Evolutionary conservation across 106 monocot genomes (phyloP), one percentile per base, ranked within the genome.

Genomic region (Xerophyta viscosa): DNA sequence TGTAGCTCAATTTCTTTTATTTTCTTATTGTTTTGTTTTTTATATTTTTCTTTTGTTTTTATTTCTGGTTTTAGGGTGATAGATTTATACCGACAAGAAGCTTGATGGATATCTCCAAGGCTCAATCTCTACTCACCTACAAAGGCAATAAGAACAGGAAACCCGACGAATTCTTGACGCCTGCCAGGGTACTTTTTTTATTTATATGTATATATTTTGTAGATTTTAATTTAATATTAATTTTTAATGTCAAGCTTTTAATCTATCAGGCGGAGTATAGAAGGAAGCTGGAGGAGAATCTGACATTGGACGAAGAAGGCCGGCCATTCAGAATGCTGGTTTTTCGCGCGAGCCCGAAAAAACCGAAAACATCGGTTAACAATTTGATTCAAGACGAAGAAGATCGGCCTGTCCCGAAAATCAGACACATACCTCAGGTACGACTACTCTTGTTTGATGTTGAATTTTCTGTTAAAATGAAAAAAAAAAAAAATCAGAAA

Each of bases 81-180:
- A 27, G 77, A 13, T 77, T 77, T 54, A 77, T 77, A 48, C 77
- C 77, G 37, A 77, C 70, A 27, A 71, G 77, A 43, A 77, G 77
- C 31, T 50, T 77, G 17, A 77, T 77, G 77, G 58, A 77, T 45
- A 46, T 77, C 12, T 61, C 60, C 36, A 49, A 11, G 21, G 77
- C 77, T 11, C 65, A 48, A 18, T 66, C 57, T 12, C 22, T 41
- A 22, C 65, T 76, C 20, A 23, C 25, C 4, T 14, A 48, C 20
- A 37, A 47, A 48, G 26, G 29, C 12, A 17, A 27, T n/a, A 23
- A 21, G 28, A 57, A 63, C n/a, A n/a, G n/a, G 64, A 23, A n/a
- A 2, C 37, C 54, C 3, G 59, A 36, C 5, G 33, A 36, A 36
- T 11, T 11, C 33, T 36, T 36, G 33, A 36, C 33, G 11, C 33